phyloP scores from a whole-genome alignment of 139 green algal species.

The Coelastrella sp. region DNA sequence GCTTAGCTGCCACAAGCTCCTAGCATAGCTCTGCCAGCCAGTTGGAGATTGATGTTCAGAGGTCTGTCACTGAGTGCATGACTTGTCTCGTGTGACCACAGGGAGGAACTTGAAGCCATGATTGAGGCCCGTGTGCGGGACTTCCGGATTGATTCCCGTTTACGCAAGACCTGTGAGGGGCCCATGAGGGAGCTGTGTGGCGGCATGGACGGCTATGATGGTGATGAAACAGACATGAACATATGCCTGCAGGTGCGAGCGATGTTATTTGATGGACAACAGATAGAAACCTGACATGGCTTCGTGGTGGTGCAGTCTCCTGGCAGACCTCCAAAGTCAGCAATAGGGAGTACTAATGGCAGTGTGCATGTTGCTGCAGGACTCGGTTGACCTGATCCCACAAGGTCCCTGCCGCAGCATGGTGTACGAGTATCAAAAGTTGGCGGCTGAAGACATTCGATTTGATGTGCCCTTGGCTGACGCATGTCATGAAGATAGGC shows the following conservation, averaged over 20 bases:
- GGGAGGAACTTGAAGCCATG: constrained; percentile 68
- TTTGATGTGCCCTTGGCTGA: constrained; percentile 86
- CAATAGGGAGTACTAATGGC: too few species aligned
- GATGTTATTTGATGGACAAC: too few species aligned
- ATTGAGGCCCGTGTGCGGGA: constrained; percentile 78
- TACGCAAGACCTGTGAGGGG: constrained; percentile 59
- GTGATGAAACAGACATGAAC: constrained; percentile 65
- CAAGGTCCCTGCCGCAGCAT: constrained; percentile 60
- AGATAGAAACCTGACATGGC: too few species aligned
- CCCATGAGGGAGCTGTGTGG: constrained; percentile 67
- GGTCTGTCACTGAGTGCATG: too few species aligned
- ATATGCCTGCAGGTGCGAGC: constrained; percentile 62
- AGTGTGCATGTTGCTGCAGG: constrained; percentile 44
- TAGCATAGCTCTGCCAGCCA: too few species aligned
- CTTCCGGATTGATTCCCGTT: constrained; percentile 76
- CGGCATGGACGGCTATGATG: constrained; percentile 55
- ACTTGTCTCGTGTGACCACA: constrained; percentile 34
- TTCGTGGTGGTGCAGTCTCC: not conserved
- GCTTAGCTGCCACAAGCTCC: too few species aligned
- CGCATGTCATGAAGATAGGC: constrained; percentile 76
- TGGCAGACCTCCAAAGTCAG: too few species aligned
- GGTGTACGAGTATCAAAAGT: constrained; percentile 58
- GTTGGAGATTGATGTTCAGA: too few species aligned
- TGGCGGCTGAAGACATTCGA: constrained; percentile 83
- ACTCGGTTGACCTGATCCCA: constrained; percentile 58